phyloP scores from a whole-genome alignment of 2,329 filamentous ascomycete species.

The Fonsecaea pugnacius region DNA sequence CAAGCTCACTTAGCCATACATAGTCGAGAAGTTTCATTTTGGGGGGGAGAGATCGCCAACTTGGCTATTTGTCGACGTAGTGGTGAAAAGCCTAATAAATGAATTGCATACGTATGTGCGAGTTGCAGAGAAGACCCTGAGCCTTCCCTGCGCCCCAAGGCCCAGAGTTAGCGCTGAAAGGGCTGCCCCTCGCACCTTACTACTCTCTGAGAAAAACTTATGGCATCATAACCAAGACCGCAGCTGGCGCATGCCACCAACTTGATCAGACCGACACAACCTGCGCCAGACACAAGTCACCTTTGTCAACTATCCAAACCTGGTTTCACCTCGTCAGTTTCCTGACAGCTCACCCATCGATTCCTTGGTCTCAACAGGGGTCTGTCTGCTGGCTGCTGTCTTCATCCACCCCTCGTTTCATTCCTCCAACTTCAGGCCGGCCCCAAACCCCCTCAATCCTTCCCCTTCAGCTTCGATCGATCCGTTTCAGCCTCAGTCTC shows the following conservation, averaged over 20 bases:
- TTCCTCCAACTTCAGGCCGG: neutral
- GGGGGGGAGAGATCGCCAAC: neutral
- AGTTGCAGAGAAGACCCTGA: neutral
- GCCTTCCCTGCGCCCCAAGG: neutral
- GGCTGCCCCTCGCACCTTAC: neutral
- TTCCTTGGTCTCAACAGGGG: neutral
- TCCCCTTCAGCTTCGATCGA: constrained; percentile 12
- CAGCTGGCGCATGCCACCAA: neutral
- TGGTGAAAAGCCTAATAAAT: neutral
- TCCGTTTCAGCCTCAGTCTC: constrained; percentile 3
- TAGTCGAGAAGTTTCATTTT: neutral
- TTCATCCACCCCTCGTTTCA: neutral
- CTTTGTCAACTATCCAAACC: neutral
- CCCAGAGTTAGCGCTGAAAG: neutral
- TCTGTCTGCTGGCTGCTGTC: neutral
- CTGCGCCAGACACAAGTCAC: neutral
- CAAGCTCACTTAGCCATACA: neutral
- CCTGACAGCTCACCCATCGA: neutral
- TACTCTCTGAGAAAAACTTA: neutral
- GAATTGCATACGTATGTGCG: neutral
- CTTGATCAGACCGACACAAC: neutral
- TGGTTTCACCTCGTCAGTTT: neutral
- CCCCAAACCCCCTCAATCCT: constrained; percentile 13
- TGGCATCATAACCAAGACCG: neutral
- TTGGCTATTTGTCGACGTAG: neutral